Evolutionary conservation across 2,329 filamentous ascomycete species (phyloP), one percentile per base, ranked within the genome.

Genomic region (Ceratocystis cacaofunesta): DNA sequence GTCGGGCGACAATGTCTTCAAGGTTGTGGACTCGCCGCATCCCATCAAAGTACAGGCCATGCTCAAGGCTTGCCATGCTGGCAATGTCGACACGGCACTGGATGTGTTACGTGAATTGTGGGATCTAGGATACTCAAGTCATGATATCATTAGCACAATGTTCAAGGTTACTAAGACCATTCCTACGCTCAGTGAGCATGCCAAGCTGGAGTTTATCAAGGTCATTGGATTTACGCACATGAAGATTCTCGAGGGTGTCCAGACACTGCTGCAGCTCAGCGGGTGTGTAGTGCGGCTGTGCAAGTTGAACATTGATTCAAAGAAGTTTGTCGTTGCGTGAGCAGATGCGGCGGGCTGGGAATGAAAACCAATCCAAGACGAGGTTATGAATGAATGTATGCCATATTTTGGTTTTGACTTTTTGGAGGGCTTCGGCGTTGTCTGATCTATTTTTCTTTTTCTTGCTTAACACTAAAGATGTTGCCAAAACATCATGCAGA

Each of bases 151-250:
- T 75, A 95, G 89, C 77, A 99, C 92, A 68, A 99, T 99, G 94
- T 97, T 99, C 80, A 87, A 88, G 72, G 94, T 99, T 68, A 97
- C 94, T 58, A 99, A 97, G 79, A 95, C 91, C 1, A 91, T 97
- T 67, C 89, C 90, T 1, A 90, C 88, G 1, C 78, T 99, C 66
- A 94, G 90, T 70, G 94, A 99, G 76, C 91, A 97, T 75, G 86
- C 91, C 17, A 96, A 96, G 78, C 80, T 99, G 68, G 92, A 97
- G 74, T 99, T 97, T 71, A 95, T 97, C 77, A 92, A 91, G 77
- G 94, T 96, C 77, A 99, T 99, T 75, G 94, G 94, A 64, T 97
- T 97, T 76, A 95, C 94, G 1, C 94, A 99, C 74, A 99, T 99
- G 94, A 92, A 95, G 75, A 92, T 99, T 65, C 79, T 99, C n/a